These are phyloP conservation scores for Chlamydomonas sphaeroides DNA, from an alignment of 139 green algal species.

Conservation along the genomic window DNA sequence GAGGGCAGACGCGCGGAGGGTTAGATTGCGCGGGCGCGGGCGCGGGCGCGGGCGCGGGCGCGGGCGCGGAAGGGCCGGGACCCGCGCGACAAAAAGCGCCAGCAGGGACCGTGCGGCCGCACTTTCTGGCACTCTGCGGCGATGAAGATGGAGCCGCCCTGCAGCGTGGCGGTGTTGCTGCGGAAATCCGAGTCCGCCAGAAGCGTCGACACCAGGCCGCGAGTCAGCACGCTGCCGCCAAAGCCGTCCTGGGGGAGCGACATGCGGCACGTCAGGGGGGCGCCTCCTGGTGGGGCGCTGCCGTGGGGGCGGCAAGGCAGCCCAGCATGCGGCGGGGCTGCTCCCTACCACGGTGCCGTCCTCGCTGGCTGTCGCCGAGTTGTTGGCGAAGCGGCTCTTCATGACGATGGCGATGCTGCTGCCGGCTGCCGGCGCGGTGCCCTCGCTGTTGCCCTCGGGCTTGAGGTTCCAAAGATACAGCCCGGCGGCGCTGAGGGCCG, in stretches of 20 bases:
- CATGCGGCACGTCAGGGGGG: too few species aligned
- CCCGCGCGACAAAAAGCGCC: too few species aligned
- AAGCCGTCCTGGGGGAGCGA: conserved; percentile 16
- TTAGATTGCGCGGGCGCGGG: too few species aligned
- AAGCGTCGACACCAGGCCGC: conserved; percentile 10
- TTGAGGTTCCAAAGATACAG: background rate
- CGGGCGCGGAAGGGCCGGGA: too few species aligned
- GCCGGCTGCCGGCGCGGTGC: background rate
- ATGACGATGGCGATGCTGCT: conserved; percentile 4
- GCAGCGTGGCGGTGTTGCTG: background rate
- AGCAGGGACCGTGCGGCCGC: too few species aligned
- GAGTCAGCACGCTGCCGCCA: background rate
- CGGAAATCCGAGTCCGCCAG: conserved; percentile 21
- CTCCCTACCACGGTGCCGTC: too few species aligned
- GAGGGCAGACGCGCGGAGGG: too few species aligned
- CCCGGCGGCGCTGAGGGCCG: background rate
- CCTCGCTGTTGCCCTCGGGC: background rate
- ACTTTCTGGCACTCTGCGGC: background rate
- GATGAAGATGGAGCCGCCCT: conserved; percentile 32
- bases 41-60: too few species aligned
- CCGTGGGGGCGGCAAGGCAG: too few species aligned
- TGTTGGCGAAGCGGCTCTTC: background rate
- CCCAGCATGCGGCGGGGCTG: background rate
- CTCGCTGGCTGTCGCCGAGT: background rate
- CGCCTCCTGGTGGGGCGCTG: too few species aligned